These are phyloP conservation scores for Nothophytophthora sp. DNA, from an alignment of 352 stramenopile species.

Conservation along the genomic window DNA sequence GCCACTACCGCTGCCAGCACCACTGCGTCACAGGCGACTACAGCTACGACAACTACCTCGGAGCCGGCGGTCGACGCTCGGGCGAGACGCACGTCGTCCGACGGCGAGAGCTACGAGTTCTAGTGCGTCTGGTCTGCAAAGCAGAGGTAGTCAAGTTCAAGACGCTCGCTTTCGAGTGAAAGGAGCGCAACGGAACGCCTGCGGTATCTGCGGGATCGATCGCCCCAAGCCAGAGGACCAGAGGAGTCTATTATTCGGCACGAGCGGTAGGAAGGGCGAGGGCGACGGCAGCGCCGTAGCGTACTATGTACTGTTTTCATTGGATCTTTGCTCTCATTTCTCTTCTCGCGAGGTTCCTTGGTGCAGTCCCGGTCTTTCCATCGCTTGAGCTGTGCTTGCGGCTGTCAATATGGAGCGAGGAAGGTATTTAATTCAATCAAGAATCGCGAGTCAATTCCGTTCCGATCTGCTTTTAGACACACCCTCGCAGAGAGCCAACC, in stretches of 20 bases:
- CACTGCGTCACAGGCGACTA: constrained; percentile 1
- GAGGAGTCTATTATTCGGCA: neutral
- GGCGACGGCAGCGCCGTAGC: constrained; percentile 24
- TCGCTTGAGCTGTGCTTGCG: too few relatives aligned
- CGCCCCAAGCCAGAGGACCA: too few relatives aligned
- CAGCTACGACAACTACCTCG: neutral
- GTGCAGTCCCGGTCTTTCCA: too few relatives aligned
- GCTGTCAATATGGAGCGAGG: too few relatives aligned
- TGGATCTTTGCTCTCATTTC: constrained; percentile 20
- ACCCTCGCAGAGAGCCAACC: too few relatives aligned
- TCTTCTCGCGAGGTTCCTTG: constrained; percentile 11
- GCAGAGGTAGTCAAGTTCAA: constrained; percentile 11
- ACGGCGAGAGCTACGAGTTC: constrained; percentile 79
- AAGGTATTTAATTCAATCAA: too few relatives aligned
- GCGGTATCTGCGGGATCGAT: constrained; percentile 15
- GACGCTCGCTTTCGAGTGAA: constrained; percentile 9
- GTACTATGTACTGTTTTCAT: constrained; percentile 18
- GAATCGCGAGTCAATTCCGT: too few relatives aligned
- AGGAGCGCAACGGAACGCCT: constrained; percentile 26
- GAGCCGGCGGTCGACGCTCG: constrained; percentile 6
- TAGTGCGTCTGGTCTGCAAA: constrained; percentile 31
- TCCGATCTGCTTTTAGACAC: too few relatives aligned
- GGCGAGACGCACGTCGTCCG: constrained; percentile 45
- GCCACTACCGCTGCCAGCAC: constrained; percentile 15
- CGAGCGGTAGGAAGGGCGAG: too few relatives aligned